Conservation (phyloP, 441 rosid genomes). For the Melastoma candidum region DNA sequence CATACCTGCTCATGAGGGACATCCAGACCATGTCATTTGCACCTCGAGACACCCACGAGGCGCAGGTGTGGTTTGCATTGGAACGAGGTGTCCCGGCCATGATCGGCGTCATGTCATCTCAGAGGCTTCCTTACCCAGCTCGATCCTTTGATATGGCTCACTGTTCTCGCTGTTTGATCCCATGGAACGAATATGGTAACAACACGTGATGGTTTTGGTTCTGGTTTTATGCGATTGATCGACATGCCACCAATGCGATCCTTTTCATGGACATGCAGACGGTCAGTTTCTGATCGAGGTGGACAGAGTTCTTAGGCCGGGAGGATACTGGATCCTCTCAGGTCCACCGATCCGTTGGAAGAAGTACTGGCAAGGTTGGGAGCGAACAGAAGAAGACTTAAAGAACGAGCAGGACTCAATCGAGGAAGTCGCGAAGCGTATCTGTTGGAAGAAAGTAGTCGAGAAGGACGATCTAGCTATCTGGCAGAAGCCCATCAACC, state of each 20-base stretch:
- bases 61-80: conserved; percentile 39
- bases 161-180: conserved; percentile 92
- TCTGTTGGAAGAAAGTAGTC: conserved; percentile 87
- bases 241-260: conserved; percentile 1
- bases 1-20: conserved; percentile 74
- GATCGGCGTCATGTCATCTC: conserved; percentile 75
- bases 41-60: conserved; percentile 93
- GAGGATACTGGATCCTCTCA: conserved; percentile 90
- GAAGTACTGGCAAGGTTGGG: conserved; percentile 91
- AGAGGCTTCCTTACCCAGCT: conserved; percentile 86
- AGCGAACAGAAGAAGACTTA: conserved; percentile 67
- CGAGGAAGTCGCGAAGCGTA: conserved; percentile 52
- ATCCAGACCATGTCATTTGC: conserved; percentile 79
- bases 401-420: conserved; percentile 76
- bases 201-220: no score
- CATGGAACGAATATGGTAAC: conserved; percentile 62
- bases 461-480: conserved; percentile 64
- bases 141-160: conserved; percentile 95
- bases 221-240: not conserved
- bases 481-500: conserved; percentile 82
- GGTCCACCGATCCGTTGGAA: conserved; percentile 93
- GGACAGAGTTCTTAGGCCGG: conserved; percentile 81
- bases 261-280: conserved; percentile 29
- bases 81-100: conserved; percentile 87
- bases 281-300: conserved; percentile 79